Evolutionary conservation across 139 green algal genomes (phyloP), one percentile per base, ranked within the genome.

Genomic region (Microglena sp.): DNA sequence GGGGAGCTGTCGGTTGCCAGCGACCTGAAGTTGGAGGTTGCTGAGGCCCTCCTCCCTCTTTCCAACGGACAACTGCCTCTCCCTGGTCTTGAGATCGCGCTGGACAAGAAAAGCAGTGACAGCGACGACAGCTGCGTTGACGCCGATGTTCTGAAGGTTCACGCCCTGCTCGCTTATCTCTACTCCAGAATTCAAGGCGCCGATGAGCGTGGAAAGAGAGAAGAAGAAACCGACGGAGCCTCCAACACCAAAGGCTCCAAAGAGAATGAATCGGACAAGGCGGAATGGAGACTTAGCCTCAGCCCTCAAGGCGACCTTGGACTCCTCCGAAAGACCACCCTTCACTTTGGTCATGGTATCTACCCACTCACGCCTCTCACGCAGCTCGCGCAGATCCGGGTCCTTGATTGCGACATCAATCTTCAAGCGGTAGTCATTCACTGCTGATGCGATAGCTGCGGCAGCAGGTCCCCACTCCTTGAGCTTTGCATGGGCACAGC

Each of bases 391-490:
- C 59, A 96, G 66, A 61, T 96, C 90, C n/a, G 74, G 65, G 55
- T 96, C 90, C 84, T 89, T 76, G 0, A 92, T 55, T 0, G 90
- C 86, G 22, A 96, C 89, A 1, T 33, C 63, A 3, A 96, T 79
- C 64, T 91, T 90, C 2, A 97, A 75, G 6, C 79, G 70, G 71
- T 93, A 86, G 0, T 92, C 75, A 36, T 95, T 94, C 44, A 95
- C 74, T 2, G 88, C 89, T 5, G 46, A 30, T 4, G 78, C 67
- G 1, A 98, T 72, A 6, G 75, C 66, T 29, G 90, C 84, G 5
- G 83, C 67, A 1, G 91, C 91, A 21, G 81, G 62, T 40, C 89
- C 67, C 72, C 78, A 97, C 60, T 89, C 75, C 61, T 87, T 82
- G 33, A 88, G 75, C 70, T 87, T 86, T 2, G 80, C 79, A 27